phyloP scores from a whole-genome alignment of 352 stramenopile species.

The Phytopythium kandeliae region DNA sequence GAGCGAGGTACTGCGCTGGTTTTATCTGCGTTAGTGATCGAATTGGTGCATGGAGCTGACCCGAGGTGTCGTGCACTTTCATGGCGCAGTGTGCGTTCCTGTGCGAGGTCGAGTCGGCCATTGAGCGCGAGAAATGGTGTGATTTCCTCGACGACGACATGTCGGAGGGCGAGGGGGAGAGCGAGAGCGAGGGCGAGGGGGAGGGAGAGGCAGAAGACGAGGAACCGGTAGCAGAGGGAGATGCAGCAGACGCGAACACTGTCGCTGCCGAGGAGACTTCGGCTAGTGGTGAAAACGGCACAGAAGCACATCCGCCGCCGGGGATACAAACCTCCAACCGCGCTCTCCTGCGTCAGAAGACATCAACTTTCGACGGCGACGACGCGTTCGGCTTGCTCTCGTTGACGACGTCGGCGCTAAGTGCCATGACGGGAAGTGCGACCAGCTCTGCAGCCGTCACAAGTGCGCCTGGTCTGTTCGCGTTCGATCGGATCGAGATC shows the following conservation, averaged over 20 bases:
- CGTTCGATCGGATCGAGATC: slow-evolving; percentile 46
- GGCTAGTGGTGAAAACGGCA: not conserved
- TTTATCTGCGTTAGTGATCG: not conserved
- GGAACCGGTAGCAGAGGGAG: slow-evolving; percentile 8
- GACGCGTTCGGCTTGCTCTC: slow-evolving; percentile 44
- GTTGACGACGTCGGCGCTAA: slow-evolving; percentile 41
- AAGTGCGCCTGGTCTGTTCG: slow-evolving; percentile 30
- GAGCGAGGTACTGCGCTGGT: slow-evolving; percentile 8
- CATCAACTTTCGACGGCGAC: slow-evolving; percentile 25
- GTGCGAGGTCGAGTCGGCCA: slow-evolving; percentile 6
- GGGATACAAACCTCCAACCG: not conserved
- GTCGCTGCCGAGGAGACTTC: not conserved
- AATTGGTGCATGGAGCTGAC: not conserved
- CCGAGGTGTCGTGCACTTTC: not conserved
- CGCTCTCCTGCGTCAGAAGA: not conserved
- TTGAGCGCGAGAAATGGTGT: slow-evolving; percentile 24
- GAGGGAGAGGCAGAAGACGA: no score
- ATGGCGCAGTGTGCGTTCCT: slow-evolving; percentile 5
- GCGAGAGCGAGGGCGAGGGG: slow-evolving; percentile 5
- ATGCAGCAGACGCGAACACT: not conserved
- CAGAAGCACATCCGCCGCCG: not conserved
- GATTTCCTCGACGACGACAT: not conserved
- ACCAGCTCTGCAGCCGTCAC: slow-evolving; percentile 9
- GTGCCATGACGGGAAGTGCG: slow-evolving; percentile 11
- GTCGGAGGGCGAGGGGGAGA: not conserved